phyloP scores from a whole-genome alignment of 2,329 filamentous ascomycete genomes.

The Sodiomyces alkalinus region DNA sequence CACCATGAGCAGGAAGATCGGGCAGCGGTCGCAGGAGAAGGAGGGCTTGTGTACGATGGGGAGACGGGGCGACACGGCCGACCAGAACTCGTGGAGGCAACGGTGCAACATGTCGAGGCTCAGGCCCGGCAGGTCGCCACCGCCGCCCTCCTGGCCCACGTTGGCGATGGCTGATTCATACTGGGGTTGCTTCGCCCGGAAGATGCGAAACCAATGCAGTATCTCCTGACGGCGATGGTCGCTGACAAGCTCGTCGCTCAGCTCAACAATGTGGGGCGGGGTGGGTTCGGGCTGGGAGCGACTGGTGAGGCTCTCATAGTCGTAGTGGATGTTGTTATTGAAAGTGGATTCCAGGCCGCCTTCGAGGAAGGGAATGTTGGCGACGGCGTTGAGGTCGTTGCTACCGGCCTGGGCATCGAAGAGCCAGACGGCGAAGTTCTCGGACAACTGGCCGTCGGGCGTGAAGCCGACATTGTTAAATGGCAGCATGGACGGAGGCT shows the following conservation, averaged over 20 bases:
- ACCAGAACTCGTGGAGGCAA: constrained; percentile 79
- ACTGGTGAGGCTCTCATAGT: constrained; percentile 33
- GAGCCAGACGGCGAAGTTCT: constrained; percentile 35
- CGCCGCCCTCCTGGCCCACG: constrained; percentile 20
- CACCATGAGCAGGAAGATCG: constrained; percentile 59
- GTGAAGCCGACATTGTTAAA: constrained; percentile 18
- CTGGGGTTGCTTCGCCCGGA: constrained; percentile 26
- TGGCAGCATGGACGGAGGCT: constrained; percentile 18
- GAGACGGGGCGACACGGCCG: constrained; percentile 68
- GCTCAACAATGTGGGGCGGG: constrained; percentile 22
- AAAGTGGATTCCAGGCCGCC: constrained; percentile 34
- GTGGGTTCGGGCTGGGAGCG: constrained; percentile 29
- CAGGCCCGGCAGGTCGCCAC: constrained; percentile 32
- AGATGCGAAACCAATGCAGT: constrained; percentile 25
- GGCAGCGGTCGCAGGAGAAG: constrained; percentile 67
- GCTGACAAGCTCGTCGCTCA: constrained; percentile 26
- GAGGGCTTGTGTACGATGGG: constrained; percentile 82
- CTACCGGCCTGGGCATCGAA: constrained; percentile 29
- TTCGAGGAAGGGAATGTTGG: constrained; percentile 30
- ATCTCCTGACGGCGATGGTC: constrained; percentile 30
- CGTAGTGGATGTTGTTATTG: constrained; percentile 34
- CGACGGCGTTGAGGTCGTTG: constrained; percentile 23
- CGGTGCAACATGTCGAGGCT: constrained; percentile 71
- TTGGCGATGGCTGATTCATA: constrained; percentile 15
- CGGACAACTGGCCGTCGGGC: constrained; percentile 19